Evolutionary conservation across 2,329 filamentous ascomycete species (phyloP).

Genomic region (Fusarium albidum): DNA sequence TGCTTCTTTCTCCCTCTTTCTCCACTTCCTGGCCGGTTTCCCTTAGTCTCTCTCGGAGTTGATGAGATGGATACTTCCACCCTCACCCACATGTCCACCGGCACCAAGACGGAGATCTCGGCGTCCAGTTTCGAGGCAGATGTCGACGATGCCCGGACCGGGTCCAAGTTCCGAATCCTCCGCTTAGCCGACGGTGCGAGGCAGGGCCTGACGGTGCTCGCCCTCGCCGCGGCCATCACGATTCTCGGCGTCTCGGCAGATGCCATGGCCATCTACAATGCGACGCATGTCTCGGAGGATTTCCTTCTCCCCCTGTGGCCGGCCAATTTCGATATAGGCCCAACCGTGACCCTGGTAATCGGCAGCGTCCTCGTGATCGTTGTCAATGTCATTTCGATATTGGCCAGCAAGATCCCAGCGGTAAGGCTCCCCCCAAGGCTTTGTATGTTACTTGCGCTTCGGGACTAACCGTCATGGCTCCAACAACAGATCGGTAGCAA

Average conservation of each 20-base stretch:
- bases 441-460: conserved; percentile 13
- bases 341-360: conserved; percentile 62
- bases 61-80: conserved; percentile 24
- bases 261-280: conserved; percentile 62
- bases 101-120: conserved; percentile 50
- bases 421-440: conserved; percentile 54
- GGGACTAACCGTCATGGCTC: conserved; percentile 22
- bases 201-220: conserved; percentile 57
- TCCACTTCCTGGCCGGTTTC: conserved; percentile 4
- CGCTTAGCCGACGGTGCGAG: conserved; percentile 54
- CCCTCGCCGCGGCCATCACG: conserved; percentile 59
- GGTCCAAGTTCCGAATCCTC: conserved; percentile 50
- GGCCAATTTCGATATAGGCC: conserved; percentile 62
- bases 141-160: conserved; percentile 45
- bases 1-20: not conserved
- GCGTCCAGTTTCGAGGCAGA: conserved; percentile 60
- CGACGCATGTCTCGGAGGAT: conserved; percentile 57
- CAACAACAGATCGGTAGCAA: conserved; percentile 35
- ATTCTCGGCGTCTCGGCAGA: conserved; percentile 64
- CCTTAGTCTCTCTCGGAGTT: conserved; percentile 9
- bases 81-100: conserved; percentile 36
- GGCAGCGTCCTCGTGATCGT: conserved; percentile 60
- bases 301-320: conserved; percentile 67
- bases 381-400: conserved; percentile 57
- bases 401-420: conserved; percentile 56